Base-by-base conservation (phyloP, 2,329 filamentous ascomycete species). In the Aspergillus sp. region DNA sequence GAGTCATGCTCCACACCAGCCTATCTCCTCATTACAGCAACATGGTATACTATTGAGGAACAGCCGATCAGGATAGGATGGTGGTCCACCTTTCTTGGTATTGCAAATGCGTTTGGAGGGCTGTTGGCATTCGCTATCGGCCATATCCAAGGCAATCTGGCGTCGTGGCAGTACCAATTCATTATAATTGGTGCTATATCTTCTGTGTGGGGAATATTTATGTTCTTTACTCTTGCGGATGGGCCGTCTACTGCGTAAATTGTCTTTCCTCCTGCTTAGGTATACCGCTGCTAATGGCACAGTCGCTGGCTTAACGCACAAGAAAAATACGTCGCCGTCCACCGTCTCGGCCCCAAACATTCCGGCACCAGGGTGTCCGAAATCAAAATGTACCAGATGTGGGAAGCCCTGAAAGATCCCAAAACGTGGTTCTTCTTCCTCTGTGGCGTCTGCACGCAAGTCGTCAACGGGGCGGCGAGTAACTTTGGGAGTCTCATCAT, bases 381-480 rank as follows among this genome's bases (percentile, higher is more conserved):
- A 21, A 62, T 58, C 19, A 62, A 55, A 23, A 15, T 38, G 9
- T 64, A 19, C 10, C 75, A 77, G 63, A 66, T 76, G 28, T 50
- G 64, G 5, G 74, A 77, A 61, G 68, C 70, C 1, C 52, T 76
- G 8, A 60, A 28, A 4, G 75, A 77, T 54, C 65, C 66, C 13
- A 72, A 75, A 57, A 68, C 70, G 4, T 59, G 57, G 57, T 25
- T 53, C 2, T 36, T 59, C 17, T 45, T 30, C 4, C 12, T 38
- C 12, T 54, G 43, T 15, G 28, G 17, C 4, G 41, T 59, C 13
- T n/a, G 49, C 25, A 30, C 25, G 1, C 51, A 54, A 15, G 19
- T 59, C n/a, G 49, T 52, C 10, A 59, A 59, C 25, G 49, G 57
- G 39, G 9, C 21, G 21, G 12, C 43, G 49, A n/a, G 39, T 49